A percentile compares a stretch with the other conserved stretches of the same genome.
phyloP scores from a whole-genome alignment of 2,329 filamentous ascomycete species.

The Xylaria digitata region DNA sequence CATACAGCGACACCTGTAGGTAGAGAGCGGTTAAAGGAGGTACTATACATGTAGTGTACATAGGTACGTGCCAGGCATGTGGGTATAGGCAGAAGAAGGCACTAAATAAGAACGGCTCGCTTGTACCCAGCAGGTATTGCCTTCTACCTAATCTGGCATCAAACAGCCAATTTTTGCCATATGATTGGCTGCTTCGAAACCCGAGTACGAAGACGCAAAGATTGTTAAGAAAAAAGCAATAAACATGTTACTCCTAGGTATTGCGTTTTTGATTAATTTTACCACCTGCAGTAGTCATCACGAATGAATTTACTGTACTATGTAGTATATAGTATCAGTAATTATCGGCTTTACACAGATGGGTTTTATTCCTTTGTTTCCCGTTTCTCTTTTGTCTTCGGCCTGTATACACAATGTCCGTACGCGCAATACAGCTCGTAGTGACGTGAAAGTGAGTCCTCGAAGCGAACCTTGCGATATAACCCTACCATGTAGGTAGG shows the following conservation, averaged over 20 bases:
- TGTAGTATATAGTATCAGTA: no score
- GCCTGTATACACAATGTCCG: no score
- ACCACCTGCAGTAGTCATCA: neutral
- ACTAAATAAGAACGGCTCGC: constrained; percentile 9
- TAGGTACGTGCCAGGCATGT: neutral
- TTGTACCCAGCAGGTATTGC: constrained; percentile 11
- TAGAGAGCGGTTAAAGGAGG: no score
- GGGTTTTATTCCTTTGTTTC: no score
- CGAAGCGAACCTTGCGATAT: no score
- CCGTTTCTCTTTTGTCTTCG: no score
- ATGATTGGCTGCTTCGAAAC: constrained; percentile 31
- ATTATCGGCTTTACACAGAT: no score
- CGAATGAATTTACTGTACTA: no score
- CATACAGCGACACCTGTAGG: no score
- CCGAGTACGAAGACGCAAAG: constrained; percentile 29
- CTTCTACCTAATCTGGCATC: constrained; percentile 31
- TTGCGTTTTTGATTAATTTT: neutral
- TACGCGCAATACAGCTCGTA: no score
- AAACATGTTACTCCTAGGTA: neutral
- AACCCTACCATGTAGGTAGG: no score
- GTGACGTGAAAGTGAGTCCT: no score
- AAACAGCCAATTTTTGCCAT: neutral
- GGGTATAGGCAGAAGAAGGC: neutral
- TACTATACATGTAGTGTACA: neutral
- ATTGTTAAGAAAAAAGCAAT: constrained; percentile 4